These are phyloP conservation scores for Postia placenta DNA, from an alignment of 768 basidiomycete genomes.

Conservation along the genomic window DNA sequence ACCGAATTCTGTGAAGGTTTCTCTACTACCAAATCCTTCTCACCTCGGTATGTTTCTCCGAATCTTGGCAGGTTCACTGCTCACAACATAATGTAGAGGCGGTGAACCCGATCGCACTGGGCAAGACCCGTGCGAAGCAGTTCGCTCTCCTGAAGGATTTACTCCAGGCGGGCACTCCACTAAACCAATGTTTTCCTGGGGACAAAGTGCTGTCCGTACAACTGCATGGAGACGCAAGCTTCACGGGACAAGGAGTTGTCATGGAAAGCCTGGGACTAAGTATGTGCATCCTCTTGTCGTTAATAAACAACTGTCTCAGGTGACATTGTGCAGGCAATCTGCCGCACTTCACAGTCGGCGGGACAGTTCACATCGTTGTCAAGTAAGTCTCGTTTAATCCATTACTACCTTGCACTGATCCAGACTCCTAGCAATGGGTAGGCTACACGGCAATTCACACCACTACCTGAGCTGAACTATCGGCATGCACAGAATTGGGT, in stretches of 20 bases:
- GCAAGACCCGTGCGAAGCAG: conserved; percentile 89
- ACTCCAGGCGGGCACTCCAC: conserved; percentile 21
- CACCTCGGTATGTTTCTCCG: conserved; percentile 47
- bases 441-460: conserved; percentile 11
- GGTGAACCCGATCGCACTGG: conserved; percentile 80
- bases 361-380: conserved; percentile 85
- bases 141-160: conserved; percentile 69
- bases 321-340: conserved; percentile 58
- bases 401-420: neutral
- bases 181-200: conserved; percentile 38
- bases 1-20: conserved; percentile 53
- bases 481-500: conserved; percentile 61
- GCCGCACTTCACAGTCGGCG: conserved; percentile 88
- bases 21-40: conserved; percentile 75
- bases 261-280: conserved; percentile 87
- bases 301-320: neutral
- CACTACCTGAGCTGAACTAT: neutral
- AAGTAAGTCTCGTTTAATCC: conserved; percentile 50
- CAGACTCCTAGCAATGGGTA: conserved; percentile 48
- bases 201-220: conserved; percentile 84
- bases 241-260: conserved; percentile 85
- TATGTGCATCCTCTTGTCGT: conserved; percentile 34
- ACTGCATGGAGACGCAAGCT: conserved; percentile 88
- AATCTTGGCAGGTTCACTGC: neutral
- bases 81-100: conserved; percentile 49